These are phyloP conservation scores for Saccharomyces kudriavzevii DNA, from an alignment of 805 yeast genomes.

Conservation along the genomic window DNA sequence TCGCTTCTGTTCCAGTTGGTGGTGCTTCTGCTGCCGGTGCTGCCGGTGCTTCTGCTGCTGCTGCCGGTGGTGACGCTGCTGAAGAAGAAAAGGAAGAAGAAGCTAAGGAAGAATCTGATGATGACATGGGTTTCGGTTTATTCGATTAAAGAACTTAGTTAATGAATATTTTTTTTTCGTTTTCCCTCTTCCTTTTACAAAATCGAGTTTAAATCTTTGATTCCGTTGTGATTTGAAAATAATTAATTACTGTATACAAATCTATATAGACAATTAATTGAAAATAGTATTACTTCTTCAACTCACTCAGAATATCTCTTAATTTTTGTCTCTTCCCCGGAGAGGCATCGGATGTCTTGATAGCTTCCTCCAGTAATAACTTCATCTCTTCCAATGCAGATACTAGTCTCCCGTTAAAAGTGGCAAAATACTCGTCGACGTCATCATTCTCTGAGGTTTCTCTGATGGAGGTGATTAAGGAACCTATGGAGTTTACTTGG, in stretches of 20 bases:
- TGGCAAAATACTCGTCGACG: slow-evolving; percentile 8
- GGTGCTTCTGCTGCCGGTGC: slow-evolving; percentile 44
- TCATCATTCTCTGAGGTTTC: slow-evolving; percentile 3
- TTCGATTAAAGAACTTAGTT: slow-evolving; percentile 49
- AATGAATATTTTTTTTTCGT: slow-evolving; percentile 29
- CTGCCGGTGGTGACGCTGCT: slow-evolving; percentile 32
- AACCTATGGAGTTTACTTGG: slow-evolving; percentile 5
- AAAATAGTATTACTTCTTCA: background rate
- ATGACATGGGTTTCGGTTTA: slow-evolving; percentile 84
- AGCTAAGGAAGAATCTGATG: slow-evolving; percentile 59
- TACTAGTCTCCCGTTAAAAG: slow-evolving; percentile 7
- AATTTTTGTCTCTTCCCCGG: slow-evolving; percentile 1
- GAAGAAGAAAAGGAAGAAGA: slow-evolving; percentile 49
- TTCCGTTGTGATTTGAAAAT: background rate
- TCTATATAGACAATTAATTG: slow-evolving; percentile 4
- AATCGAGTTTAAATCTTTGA: background rate
- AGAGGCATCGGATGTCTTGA: slow-evolving; percentile 8
- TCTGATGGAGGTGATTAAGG: slow-evolving; percentile 6
- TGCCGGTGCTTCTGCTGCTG: slow-evolving; percentile 4
- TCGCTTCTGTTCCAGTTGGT: slow-evolving; percentile 76
- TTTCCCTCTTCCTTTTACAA: slow-evolving; percentile 1
- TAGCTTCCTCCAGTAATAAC: slow-evolving; percentile 11
- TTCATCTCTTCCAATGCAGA: slow-evolving; percentile 11
- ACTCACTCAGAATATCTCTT: background rate
- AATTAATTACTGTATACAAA: slow-evolving; percentile 3